Conservation (phyloP, 2,329 filamentous ascomycete species). For the Colletotrichum gigasporum region DNA sequence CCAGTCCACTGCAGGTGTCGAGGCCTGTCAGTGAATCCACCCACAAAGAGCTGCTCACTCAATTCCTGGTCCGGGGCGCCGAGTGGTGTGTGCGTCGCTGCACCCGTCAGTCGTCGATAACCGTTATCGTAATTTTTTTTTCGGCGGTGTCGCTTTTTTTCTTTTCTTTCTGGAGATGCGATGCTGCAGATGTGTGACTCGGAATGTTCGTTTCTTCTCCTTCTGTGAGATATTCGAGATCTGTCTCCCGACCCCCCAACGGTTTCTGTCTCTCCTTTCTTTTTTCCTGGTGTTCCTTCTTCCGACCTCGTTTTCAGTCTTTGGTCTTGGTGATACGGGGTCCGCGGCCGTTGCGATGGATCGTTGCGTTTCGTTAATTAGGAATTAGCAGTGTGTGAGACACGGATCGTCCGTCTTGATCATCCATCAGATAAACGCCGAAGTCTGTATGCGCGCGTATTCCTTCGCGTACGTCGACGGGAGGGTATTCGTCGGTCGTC, state of each 20-base stretch:
- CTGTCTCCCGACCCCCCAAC: neutral
- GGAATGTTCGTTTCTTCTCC: slow-evolving; percentile 5
- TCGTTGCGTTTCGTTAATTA: slow-evolving; percentile 23
- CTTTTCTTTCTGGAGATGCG: neutral
- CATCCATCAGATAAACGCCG: slow-evolving; percentile 17
- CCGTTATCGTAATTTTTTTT: slow-evolving; percentile 21
- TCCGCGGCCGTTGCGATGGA: neutral
- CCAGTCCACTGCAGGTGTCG: slow-evolving; percentile 9
- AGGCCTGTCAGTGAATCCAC: slow-evolving; percentile 19
- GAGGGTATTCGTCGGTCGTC: slow-evolving; percentile 10
- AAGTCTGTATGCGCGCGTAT: neutral
- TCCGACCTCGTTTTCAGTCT: neutral
- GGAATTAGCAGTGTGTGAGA: slow-evolving; percentile 15
- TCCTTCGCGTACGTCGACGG: slow-evolving; percentile 1
- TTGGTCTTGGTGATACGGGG: neutral
- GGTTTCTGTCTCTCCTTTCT: neutral
- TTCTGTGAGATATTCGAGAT: neutral
- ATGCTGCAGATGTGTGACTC: slow-evolving; percentile 14
- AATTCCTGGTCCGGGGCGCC: slow-evolving; percentile 2
- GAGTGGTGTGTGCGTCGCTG: slow-evolving; percentile 25
- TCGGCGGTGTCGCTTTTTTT: neutral
- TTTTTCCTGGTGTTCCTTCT: neutral
- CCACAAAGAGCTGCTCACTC: slow-evolving; percentile 3
- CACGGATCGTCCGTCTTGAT: neutral
- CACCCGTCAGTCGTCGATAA: slow-evolving; percentile 4